Evolutionary conservation across 305 asterid species (phyloP).

Genomic region (Ajuga reptans): DNA sequence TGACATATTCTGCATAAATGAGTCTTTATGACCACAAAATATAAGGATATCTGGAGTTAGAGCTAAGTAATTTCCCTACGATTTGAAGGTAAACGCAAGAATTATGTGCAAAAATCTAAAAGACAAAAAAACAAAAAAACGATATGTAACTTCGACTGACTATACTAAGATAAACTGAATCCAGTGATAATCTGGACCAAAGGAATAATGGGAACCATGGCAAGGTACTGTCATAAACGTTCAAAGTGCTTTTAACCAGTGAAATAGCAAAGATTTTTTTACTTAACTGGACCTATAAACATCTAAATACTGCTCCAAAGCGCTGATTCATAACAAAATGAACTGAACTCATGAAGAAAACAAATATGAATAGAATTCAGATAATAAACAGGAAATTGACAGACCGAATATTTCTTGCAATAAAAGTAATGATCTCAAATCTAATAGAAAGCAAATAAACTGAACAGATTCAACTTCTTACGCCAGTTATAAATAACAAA

Average conservation of each 20-base stretch:
- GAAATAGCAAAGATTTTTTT: too few species aligned
- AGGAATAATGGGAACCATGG: background rate
- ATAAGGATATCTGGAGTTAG: conserved; percentile 13
- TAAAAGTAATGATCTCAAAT: background rate
- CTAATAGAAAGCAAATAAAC: background rate
- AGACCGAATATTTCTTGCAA: background rate
- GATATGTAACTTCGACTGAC: background rate
- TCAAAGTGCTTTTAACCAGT: too few species aligned
- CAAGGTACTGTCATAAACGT: too few species aligned
- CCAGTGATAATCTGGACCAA: background rate
- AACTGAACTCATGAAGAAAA: background rate
- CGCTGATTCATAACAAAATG: background rate
- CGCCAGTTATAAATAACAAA: background rate
- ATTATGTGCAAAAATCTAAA: background rate
- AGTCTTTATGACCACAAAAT: conserved; percentile 37
- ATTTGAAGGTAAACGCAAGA: background rate
- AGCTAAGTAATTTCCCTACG: background rate
- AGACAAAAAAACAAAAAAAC: background rate
- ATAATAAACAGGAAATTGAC: conserved; percentile 15
- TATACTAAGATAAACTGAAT: background rate
- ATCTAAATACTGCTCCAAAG: too few species aligned
- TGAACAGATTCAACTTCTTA: background rate
- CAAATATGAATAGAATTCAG: background rate
- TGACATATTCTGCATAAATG: conserved; percentile 42
- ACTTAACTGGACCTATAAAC: too few species aligned